Evolutionary conservation across 331 rosid species (phyloP).

Genomic region (Phaseolus coccineus): DNA sequence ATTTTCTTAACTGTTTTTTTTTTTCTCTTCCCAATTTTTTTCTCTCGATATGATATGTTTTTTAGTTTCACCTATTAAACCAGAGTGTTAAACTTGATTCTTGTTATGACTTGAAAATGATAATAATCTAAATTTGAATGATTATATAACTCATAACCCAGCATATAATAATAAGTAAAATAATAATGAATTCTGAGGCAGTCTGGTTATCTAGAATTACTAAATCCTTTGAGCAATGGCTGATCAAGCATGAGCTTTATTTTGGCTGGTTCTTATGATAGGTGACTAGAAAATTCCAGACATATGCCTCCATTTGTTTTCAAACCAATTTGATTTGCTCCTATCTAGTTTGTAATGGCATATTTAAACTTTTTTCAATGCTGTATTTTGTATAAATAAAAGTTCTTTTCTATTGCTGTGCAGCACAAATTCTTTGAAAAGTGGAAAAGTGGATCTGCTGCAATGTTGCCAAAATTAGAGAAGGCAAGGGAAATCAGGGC

Average conservation of each 20-base stretch:
- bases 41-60: not conserved
- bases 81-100: conserved; percentile 7
- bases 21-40: not conserved
- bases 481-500: conserved; percentile 86
- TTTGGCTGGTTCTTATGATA: conserved; percentile 26
- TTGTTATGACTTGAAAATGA: conserved; percentile 6
- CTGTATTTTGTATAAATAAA: conserved; percentile 43
- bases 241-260: conserved; percentile 29
- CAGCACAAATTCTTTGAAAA: conserved; percentile 98
- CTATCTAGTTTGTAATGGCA: conserved; percentile 35
- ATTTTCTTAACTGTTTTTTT: not conserved
- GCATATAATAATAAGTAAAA: not conserved
- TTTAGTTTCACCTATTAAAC: conserved; percentile 14
- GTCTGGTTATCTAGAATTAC: conserved; percentile 10
- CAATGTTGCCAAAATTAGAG: conserved; percentile 82
- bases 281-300: conserved; percentile 18
- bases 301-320: conserved; percentile 19
- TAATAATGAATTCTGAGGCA: not conserved
- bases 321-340: conserved; percentile 31
- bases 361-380: conserved; percentile 34
- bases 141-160: not conserved
- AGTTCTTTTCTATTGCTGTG: conserved; percentile 40
- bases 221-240: conserved; percentile 3
- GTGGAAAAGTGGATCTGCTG: conserved; percentile 82
- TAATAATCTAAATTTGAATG: conserved; percentile 11